These are phyloP conservation scores for Persicaria maculosa DNA, from an alignment of 148 eudicot genomes.

Conservation along the genomic window DNA sequence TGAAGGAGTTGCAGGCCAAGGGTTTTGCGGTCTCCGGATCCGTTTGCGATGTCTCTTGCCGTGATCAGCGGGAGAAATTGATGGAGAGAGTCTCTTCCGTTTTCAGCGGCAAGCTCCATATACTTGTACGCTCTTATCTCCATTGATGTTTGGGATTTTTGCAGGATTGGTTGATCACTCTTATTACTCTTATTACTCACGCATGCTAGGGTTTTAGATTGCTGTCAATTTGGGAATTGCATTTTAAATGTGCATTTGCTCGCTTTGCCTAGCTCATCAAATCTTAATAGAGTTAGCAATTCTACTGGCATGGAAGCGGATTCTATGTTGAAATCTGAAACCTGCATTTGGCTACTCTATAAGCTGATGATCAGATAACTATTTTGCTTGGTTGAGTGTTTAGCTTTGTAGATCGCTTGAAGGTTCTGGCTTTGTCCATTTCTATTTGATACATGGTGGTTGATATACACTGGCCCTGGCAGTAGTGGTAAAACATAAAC, in stretches of 20 bases:
- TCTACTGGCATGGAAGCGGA: not conserved
- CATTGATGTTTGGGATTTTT: not conserved
- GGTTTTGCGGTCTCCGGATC: conserved; percentile 67
- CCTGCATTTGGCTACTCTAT: not conserved
- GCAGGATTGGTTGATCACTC: too few relatives aligned
- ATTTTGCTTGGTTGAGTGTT: not conserved
- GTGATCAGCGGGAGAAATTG: conserved; percentile 43
- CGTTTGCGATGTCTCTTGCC: conserved; percentile 56
- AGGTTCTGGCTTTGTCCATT: not conserved
- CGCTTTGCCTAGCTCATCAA: not conserved
- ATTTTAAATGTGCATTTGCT: not conserved
- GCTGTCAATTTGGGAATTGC: not conserved
- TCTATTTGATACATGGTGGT: not conserved
- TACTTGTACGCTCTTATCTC: conserved; percentile 51
- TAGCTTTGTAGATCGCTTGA: not conserved
- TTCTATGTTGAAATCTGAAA: not conserved
- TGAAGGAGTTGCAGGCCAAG: conserved; percentile 62
- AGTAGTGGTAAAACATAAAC: not conserved
- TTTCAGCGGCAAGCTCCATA: conserved; percentile 74
- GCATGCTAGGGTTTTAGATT: not conserved
- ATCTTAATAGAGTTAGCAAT: not conserved
- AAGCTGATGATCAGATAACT: not conserved
- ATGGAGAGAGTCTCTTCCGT: conserved; percentile 47
- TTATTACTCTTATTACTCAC: too few relatives aligned
- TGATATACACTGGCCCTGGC: not conserved